A percentile compares a stretch with the other conserved stretches of the same genome.
phyloP scores from a whole-genome alignment of 2,329 filamentous ascomycete genomes.

The Colletotrichum camelliae region DNA sequence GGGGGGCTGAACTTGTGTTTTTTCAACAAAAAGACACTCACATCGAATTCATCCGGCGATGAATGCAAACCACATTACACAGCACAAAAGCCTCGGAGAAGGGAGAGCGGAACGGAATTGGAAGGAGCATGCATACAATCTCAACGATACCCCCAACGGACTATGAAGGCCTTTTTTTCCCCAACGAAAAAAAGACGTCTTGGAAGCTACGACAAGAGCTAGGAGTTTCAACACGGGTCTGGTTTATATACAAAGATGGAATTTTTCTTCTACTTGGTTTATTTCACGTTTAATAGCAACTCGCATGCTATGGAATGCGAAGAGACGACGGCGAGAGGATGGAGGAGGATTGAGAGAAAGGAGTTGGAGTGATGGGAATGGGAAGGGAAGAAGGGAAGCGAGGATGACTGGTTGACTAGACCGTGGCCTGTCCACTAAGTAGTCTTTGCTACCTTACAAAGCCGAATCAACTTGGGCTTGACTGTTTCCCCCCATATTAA shows the following conservation, averaged over 20 bases:
- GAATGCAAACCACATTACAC: constrained; percentile 7
- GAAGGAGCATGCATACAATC: constrained; percentile 36
- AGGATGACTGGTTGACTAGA: neutral
- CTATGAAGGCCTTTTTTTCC: constrained; percentile 13
- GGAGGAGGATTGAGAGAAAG: neutral
- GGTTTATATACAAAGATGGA: neutral
- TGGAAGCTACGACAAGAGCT: constrained; percentile 9
- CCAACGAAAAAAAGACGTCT: constrained; percentile 8
- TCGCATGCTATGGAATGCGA: neutral
- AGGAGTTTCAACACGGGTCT: constrained; percentile 22
- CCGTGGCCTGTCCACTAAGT: neutral
- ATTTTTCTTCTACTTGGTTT: neutral
- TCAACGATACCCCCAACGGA: constrained; percentile 45
- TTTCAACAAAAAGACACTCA: constrained; percentile 32
- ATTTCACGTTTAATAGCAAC: neutral
- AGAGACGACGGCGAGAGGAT: neutral
- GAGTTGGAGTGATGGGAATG: neutral
- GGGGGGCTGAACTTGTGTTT: constrained; percentile 23
- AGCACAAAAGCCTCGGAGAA: constrained; percentile 27
- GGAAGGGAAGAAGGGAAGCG: neutral
- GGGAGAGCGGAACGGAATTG: constrained; percentile 17
- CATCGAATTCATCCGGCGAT: neutral
- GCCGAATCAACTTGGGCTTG: constrained; percentile 11
- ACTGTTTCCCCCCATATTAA: neutral
- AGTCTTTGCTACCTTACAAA: constrained; percentile 1